Evolutionary conservation across 2,329 filamentous ascomycete species (phyloP).

Genomic region (Fusarium sp.): DNA sequence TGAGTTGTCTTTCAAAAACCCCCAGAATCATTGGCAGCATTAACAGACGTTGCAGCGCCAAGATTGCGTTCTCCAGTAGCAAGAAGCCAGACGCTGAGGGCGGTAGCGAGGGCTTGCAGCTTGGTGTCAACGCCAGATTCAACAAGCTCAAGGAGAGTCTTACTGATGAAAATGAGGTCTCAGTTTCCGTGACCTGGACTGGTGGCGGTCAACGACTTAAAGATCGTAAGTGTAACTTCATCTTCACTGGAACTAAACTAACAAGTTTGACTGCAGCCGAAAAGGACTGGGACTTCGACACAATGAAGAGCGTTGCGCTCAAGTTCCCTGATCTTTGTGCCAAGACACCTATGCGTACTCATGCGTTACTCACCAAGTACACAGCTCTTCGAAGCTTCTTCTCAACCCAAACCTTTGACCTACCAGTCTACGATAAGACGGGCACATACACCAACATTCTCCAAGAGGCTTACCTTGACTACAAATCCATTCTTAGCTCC

Average conservation of each 20-base stretch:
- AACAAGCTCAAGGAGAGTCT: constrained; percentile 5
- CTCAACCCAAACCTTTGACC: background rate
- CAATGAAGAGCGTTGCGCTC: constrained; percentile 9
- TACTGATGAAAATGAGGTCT: constrained; percentile 11
- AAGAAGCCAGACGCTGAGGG: background rate
- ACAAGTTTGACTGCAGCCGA: background rate
- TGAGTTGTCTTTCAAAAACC: background rate
- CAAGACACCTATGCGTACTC: constrained; percentile 7
- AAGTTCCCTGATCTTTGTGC: constrained; percentile 14
- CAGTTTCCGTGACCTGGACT: constrained; percentile 16
- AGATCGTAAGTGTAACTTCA: background rate
- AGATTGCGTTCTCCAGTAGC: background rate
- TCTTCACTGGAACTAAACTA: background rate
- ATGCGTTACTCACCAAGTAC: constrained; percentile 23
- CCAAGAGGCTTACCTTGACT: constrained; percentile 5
- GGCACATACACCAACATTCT: background rate
- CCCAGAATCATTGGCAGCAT: background rate
- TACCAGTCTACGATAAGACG: constrained; percentile 1
- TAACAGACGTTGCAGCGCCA: background rate
- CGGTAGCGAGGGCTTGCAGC: background rate
- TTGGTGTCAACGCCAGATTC: constrained; percentile 1
- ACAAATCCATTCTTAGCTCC: background rate
- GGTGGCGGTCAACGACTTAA: constrained; percentile 17
- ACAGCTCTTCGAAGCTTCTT: constrained; percentile 13
- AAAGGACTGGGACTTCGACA: constrained; percentile 13